phyloP scores from a whole-genome alignment of 2,329 filamentous ascomycete genomes.

The Pyricularia pennisetigena region DNA sequence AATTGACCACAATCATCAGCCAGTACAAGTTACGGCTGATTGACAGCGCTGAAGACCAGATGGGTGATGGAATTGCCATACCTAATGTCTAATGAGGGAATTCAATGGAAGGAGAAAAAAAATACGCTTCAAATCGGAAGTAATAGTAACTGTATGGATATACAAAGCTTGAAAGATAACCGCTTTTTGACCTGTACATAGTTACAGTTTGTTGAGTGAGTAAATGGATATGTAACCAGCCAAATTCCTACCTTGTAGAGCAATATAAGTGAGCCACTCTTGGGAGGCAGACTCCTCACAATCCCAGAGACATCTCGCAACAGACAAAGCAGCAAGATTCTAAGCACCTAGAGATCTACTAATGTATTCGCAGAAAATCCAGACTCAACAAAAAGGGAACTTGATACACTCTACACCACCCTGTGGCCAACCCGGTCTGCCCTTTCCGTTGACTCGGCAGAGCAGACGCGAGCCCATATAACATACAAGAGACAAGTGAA shows the following conservation, averaged over 20 bases:
- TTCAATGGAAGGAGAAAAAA: background rate
- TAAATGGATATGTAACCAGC: background rate
- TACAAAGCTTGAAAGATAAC: no score
- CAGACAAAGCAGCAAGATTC: background rate
- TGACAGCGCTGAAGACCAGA: background rate
- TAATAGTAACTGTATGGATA: no score
- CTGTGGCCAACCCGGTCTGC: conserved; percentile 17
- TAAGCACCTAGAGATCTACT: conserved; percentile 12
- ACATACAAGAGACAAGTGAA: conserved; percentile 19
- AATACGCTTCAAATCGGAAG: no score
- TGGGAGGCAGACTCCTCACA: background rate
- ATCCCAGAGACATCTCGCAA: background rate
- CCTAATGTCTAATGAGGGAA: background rate
- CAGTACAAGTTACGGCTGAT: background rate
- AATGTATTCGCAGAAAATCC: conserved; percentile 10
- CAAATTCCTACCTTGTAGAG: background rate
- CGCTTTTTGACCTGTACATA: no score
- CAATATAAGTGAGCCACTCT: background rate
- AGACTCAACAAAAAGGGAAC: conserved; percentile 16
- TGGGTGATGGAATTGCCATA: no score
- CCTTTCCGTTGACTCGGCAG: conserved; percentile 5
- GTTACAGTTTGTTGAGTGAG: no score
- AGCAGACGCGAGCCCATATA: conserved; percentile 14
- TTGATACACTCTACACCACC: conserved; percentile 29
- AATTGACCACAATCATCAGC: background rate